Conservation (phyloP, 805 yeast genomes). For the Teunomyces kruisii region DNA sequence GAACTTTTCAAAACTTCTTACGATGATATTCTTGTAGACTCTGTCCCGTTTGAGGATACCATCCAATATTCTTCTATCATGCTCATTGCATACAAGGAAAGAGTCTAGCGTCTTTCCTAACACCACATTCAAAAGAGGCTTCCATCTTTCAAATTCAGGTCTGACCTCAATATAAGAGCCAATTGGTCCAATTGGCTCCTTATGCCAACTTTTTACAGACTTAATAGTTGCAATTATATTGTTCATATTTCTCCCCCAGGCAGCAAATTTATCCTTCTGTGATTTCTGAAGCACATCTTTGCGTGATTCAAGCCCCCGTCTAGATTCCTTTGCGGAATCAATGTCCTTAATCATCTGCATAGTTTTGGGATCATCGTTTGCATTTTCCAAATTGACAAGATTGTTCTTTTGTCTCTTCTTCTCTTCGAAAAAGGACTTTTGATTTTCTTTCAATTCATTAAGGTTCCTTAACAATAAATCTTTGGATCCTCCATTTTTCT, state of each 20-base stretch:
- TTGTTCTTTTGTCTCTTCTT: conserved; percentile 8
- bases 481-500: conserved; percentile 44
- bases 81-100: conserved; percentile 64
- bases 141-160: conserved; percentile 54
- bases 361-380: conserved; percentile 1
- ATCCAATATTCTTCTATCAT: conserved; percentile 49
- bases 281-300: conserved; percentile 14
- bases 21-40: conserved; percentile 42
- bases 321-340: conserved; percentile 1
- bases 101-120: conserved; percentile 53
- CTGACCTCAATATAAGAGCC: conserved; percentile 63
- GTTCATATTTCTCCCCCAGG: conserved; percentile 52
- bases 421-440: conserved; percentile 14
- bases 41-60: conserved; percentile 29
- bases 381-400: conserved; percentile 13
- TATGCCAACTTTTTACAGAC: conserved; percentile 33
- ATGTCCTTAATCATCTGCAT: conserved; percentile 7
- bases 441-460: conserved; percentile 20
- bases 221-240: conserved; percentile 43
- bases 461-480: conserved; percentile 27
- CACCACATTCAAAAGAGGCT: conserved; percentile 55
- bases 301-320: conserved; percentile 9
- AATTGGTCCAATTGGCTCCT: conserved; percentile 76
- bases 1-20: conserved; percentile 58
- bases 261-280: conserved; percentile 39